Base-by-base conservation (phyloP, 1,284 basidiomycete genomes). In the Sanghuangporus weigelae region DNA sequence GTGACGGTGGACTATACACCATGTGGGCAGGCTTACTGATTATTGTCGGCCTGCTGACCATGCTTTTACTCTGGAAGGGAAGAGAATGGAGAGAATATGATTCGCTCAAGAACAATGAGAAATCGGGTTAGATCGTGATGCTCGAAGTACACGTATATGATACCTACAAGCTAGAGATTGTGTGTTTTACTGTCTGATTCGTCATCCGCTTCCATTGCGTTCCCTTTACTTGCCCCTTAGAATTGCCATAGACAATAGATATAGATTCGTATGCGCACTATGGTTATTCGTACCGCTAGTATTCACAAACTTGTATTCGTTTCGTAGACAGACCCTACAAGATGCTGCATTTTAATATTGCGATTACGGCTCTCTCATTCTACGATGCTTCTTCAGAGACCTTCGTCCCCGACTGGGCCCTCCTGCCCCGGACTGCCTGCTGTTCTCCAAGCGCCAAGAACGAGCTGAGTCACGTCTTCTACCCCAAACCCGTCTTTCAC, bases 371-470 rank as follows among this genome's bases (percentile, higher is more conserved):
- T 31, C 26, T 3, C 26, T 31, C 5, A 26, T 26, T 31, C 26
- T 31, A 12, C 46, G 44, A 23, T 46, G 2, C 39, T 2, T 36
- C 35, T 50, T 38, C 31, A 51, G 10, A 54, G 31, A 4, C 53
- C 36, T 26, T 31, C 69, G 49, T 76, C 72, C 40, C 72, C 83
- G 14, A 89, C 84, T 23, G 83, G 75, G 44, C 79, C 79, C 21
- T 78, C 71, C 61, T 73, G 79, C 3, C 89, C 89, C 1, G 90
- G 89, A 67, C 84, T 85, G 16, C 90, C 89, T 8, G 89, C 87
- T 7, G 84, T 81, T 71, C 84, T 84, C 92, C 96, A 96, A 7
- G 95, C 95, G 10, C 88, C 89, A 36, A 97, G 76, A 66, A 98
- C 86, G 42, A 98, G 81, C 55, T 89, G 86, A 5, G 90, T 84